Base-by-base conservation (phyloP, 805 yeast genomes). In the Candida chilensis region DNA sequence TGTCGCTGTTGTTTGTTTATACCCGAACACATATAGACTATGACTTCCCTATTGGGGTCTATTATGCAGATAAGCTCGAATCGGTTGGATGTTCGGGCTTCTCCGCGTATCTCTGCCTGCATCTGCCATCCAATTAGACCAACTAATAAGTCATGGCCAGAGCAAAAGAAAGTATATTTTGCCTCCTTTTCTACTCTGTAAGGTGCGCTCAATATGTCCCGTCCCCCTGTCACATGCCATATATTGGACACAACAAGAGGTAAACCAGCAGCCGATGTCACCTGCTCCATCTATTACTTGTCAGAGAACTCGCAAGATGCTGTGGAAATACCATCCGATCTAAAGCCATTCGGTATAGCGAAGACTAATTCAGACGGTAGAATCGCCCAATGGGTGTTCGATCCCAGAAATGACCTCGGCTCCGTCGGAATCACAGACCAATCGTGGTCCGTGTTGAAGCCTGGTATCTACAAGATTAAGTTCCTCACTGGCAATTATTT, bases 201-300 rank as follows among this genome's bases (percentile, higher is more conserved):
- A n/a, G n/a, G n/a, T n/a, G n/a, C n/a, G n/a, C n/a, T n/a, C n/a
- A n/a, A n/a, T n/a, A n/a, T n/a, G n/a, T n/a, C n/a, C n/a, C 52
- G 7, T 30, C 53, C 29, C 57, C 90, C 90, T 27, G 72, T 87
- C 24, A 87, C 96, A 3, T 88, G 96, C 57, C 97, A 88, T 51
- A 72, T 88, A 7, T 63, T 88, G 15, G 95, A 88, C 46, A 87
- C 96, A 5, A 77, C 82, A 7, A 54, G 64, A 5, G 97, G 97
- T 1, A 67, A 62, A 36, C 97, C 97, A 1, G 96, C 95, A 1
- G 48, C 57, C 0, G 67, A 64, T n/a, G 88, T 88, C n/a, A 56
- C 64, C 3, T 84, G 92, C 47, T 76, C 76, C 17, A 56, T 81
- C 21, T 72, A 60, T 45, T 53, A 52, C 31, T 33, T 68, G 3